Evolutionary conservation across 805 yeast species (phyloP).

Genomic region (Yueomyces sp.): DNA sequence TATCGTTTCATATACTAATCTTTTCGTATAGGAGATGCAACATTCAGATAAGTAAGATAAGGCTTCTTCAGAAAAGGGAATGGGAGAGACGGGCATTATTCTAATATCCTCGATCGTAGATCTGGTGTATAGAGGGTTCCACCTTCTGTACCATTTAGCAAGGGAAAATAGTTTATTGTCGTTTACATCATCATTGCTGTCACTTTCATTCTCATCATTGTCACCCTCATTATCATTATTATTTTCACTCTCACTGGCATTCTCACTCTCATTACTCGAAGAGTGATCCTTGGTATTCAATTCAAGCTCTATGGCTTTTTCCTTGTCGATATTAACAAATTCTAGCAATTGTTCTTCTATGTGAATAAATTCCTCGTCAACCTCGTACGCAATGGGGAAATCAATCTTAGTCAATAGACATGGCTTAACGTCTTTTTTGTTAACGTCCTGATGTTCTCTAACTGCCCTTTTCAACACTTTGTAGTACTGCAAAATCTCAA

Average conservation of each 20-base stretch:
- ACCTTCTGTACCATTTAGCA: constrained; percentile 17
- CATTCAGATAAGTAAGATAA: constrained; percentile 6
- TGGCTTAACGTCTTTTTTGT: constrained; percentile 7
- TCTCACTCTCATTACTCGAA: background rate
- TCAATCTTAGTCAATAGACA: constrained; percentile 10
- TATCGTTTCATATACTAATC: constrained; percentile 3
- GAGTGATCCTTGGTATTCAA: background rate
- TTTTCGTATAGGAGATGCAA: constrained; percentile 7
- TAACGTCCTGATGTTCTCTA: background rate
- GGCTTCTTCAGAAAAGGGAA: constrained; percentile 7
- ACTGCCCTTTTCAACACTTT: constrained; percentile 4
- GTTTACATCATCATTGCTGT: no score
- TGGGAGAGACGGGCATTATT: constrained; percentile 6
- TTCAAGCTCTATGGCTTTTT: background rate
- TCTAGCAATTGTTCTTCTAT: constrained; percentile 16
- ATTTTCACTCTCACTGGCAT: no score
- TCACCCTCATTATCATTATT: no score
- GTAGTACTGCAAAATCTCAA: constrained; percentile 18
- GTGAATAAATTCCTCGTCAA: constrained; percentile 16
- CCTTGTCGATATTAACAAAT: background rate
- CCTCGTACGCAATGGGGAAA: constrained; percentile 23
- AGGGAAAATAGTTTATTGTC: constrained; percentile 5
- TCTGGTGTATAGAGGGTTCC: constrained; percentile 16
- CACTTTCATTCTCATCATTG: no score
- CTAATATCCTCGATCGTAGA: constrained; percentile 8